Conservation (phyloP, 2,329 filamentous ascomycete genomes). For the Alternaria sp. region DNA sequence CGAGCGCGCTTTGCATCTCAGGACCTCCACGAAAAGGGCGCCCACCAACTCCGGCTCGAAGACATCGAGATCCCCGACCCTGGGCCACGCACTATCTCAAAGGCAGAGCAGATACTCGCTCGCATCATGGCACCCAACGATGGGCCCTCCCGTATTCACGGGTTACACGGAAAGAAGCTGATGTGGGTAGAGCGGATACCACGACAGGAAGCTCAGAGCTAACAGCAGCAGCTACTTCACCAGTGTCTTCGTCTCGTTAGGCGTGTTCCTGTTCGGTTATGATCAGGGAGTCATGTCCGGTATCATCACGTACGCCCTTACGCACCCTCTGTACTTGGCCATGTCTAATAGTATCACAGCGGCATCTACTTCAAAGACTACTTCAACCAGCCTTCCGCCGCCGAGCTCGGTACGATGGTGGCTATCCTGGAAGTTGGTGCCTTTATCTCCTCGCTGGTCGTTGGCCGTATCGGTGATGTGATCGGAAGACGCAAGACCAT, state of each 20-base stretch:
- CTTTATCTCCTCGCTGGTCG: slow-evolving; percentile 83
- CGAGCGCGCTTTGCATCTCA: slow-evolving; percentile 71
- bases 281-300: slow-evolving; percentile 89
- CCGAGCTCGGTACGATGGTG: slow-evolving; percentile 95
- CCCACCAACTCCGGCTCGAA: slow-evolving; percentile 64
- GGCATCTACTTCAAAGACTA: slow-evolving; percentile 89
- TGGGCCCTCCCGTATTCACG: slow-evolving; percentile 74
- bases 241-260: slow-evolving; percentile 85
- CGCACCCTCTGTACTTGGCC: slow-evolving; percentile 24
- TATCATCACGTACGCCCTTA: slow-evolving; percentile 67
- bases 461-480: slow-evolving; percentile 88
- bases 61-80: slow-evolving; percentile 82
- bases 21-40: slow-evolving; percentile 51
- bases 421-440: slow-evolving; percentile 95
- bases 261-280: slow-evolving; percentile 88
- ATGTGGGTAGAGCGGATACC: slow-evolving; percentile 64
- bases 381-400: slow-evolving; percentile 85
- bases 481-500: slow-evolving; percentile 90
- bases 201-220: slow-evolving; percentile 1
- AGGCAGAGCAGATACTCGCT: slow-evolving; percentile 73
- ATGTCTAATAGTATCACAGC: slow-evolving; percentile 57
- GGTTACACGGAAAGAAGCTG: slow-evolving; percentile 93
- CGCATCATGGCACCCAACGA: slow-evolving; percentile 84
- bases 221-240: slow-evolving; percentile 79
- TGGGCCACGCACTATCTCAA: slow-evolving; percentile 66